phyloP scores from a whole-genome alignment of 495 filamentous ascomycete species.

The Pseudoneurospora amorphoporcata region DNA sequence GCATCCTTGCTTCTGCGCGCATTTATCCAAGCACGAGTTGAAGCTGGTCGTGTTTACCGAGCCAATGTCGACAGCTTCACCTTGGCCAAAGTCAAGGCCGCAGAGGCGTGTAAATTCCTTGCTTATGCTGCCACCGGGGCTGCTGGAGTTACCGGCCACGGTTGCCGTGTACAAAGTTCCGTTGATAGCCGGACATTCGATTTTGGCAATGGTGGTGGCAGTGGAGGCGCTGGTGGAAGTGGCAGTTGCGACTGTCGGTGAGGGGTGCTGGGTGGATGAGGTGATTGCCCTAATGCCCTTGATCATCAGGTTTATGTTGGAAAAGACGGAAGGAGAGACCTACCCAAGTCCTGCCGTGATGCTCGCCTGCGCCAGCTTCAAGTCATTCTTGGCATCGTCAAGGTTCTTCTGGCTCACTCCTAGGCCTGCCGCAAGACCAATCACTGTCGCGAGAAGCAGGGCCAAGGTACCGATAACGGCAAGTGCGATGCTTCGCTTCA shows the following conservation, averaged over 20 bases:
- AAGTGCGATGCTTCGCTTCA: constrained; percentile 13
- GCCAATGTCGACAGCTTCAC: constrained; percentile 22
- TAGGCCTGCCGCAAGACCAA: constrained; percentile 20
- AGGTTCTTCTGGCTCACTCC: constrained; percentile 19
- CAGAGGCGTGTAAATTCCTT: constrained; percentile 24
- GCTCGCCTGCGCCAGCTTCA: constrained; percentile 5
- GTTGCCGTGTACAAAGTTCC: constrained; percentile 20
- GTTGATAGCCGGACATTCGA: constrained; percentile 23
- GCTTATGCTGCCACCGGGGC: constrained; percentile 4
- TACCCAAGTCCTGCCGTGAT: constrained; percentile 1
- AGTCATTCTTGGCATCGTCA: constrained; percentile 7
- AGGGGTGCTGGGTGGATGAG: not conserved
- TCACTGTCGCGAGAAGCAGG: constrained; percentile 10
- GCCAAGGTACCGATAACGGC: not conserved
- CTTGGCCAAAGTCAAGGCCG: constrained; percentile 25
- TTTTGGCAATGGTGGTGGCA: not conserved
- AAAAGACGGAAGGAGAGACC: not conserved
- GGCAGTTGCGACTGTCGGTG: not conserved
- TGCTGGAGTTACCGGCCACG: not conserved
- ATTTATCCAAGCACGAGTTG: constrained; percentile 24
- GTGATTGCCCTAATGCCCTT: not conserved
- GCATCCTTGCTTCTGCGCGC: constrained; percentile 18
- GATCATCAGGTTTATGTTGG: not conserved
- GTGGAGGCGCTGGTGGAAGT: not conserved
- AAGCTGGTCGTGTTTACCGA: constrained; percentile 16